Conservation (phyloP, 148 eudicot species). For the Persicaria maculosa region DNA sequence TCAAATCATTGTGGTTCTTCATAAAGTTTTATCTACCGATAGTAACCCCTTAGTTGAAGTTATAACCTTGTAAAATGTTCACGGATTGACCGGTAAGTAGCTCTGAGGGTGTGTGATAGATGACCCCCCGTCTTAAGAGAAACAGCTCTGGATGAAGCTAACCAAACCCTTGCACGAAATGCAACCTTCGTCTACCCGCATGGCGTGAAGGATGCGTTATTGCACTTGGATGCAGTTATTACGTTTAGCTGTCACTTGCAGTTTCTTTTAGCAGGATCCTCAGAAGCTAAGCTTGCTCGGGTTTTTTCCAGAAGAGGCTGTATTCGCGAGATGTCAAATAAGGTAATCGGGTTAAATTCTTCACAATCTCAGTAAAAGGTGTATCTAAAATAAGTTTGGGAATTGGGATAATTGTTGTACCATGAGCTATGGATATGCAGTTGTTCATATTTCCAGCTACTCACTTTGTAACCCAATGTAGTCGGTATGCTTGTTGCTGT, state of each 20-base stretch:
- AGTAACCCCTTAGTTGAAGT: conserved; percentile 9
- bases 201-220: too few relatives aligned
- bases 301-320: background rate
- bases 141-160: background rate
- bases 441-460: background rate
- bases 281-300: background rate
- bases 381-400: background rate
- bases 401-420: background rate
- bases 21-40: background rate
- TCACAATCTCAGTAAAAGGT: background rate
- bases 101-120: background rate
- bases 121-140: background rate
- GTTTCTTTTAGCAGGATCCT: background rate
- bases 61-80: conserved; percentile 5
- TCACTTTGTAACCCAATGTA: background rate
- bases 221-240: background rate
- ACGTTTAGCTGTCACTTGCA: background rate
- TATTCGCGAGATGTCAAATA: background rate
- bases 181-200: too few relatives aligned
- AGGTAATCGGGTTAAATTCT: background rate
- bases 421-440: background rate
- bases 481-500: background rate
- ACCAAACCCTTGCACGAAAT: background rate
- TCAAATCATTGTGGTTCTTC: background rate
- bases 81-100: background rate